Base-by-base conservation (phyloP, 768 basidiomycete genomes). In the Lentinula sp. region DNA sequence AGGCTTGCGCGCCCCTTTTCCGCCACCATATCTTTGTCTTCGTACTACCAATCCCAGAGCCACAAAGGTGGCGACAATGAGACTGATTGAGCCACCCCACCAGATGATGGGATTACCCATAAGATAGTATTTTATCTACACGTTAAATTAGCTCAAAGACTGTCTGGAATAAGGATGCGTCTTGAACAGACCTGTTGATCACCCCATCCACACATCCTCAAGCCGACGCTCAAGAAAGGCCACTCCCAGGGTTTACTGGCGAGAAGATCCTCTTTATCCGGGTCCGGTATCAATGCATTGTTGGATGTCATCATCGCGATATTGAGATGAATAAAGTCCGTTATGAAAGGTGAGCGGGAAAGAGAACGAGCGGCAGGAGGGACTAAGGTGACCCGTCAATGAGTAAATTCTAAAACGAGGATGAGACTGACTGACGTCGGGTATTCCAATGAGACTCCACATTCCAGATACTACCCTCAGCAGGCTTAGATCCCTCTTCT, bases 261-360 rank as follows among this genome's bases (percentile, higher is more conserved):
- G 56, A 99, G 85, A 69, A 98, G 93, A 71, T 99, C 97, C 67
- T 96, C 93, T 75, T 98, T 98, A 79, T 99, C 97, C 0, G 96
- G 94, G 68, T 99, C 95, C 1, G 97, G 97, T 43, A 98, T 73
- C 59, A 99, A 87, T 0, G 97, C 96, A 70, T 99, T 99, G 78
- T 99, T 99, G 4, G 97, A 98, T 0, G 96, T 97, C 93, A 95
- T 95, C 97, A 99, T 99, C 7, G 95, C 97, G 28, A 99, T 93
- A 69, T 99, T 99, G 60, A 99, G 84, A 71, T 99, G 96, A 88
- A 93, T 95, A 74, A 99, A 99, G 75, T 99, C 96, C 56, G 91
- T 87, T 50, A 96, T 75, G 82, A 99, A 99, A 0, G 96, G 89
- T 1, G 96, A 96, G 42, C 76, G 80, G 76, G 96, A 97, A 61